These are phyloP conservation scores for Eremothecium gossypii DNA, from an alignment of 1,139 yeast species.

Conservation along the genomic window DNA sequence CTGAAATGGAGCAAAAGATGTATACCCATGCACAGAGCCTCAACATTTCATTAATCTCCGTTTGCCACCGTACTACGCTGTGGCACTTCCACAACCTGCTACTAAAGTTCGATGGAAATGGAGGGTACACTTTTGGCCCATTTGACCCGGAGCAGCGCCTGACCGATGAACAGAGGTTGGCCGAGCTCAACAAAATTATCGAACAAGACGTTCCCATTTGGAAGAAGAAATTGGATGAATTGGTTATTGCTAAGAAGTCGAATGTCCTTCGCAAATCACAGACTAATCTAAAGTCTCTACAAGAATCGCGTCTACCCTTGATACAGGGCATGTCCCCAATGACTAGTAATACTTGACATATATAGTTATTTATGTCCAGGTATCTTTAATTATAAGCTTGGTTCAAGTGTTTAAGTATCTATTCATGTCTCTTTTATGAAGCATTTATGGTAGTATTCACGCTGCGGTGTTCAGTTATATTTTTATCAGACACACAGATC, in stretches of 20 bases:
- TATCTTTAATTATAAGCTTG: too few relatives aligned
- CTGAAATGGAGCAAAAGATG: conserved; percentile 86
- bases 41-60: conserved; percentile 79
- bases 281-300: conserved; percentile 16
- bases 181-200: conserved; percentile 52
- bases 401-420: too few relatives aligned
- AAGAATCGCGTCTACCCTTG: background rate
- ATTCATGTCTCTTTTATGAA: too few relatives aligned
- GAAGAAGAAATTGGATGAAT: conserved; percentile 53
- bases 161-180: conserved; percentile 61
- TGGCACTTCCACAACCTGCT: conserved; percentile 88
- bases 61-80: conserved; percentile 83
- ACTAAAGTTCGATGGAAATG: conserved; percentile 78
- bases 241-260: conserved; percentile 38
- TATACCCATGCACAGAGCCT: conserved; percentile 72
- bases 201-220: conserved; percentile 56
- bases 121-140: conserved; percentile 60
- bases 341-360: background rate
- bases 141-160: conserved; percentile 63
- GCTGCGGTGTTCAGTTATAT: too few relatives aligned
- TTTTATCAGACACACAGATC: too few relatives aligned
- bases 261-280: conserved; percentile 26
- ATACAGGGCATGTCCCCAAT: background rate
- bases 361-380: too few relatives aligned
- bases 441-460: too few relatives aligned